Base-by-base conservation (phyloP, 306 rosid genomes). In the Begonia fuchsioides region DNA sequence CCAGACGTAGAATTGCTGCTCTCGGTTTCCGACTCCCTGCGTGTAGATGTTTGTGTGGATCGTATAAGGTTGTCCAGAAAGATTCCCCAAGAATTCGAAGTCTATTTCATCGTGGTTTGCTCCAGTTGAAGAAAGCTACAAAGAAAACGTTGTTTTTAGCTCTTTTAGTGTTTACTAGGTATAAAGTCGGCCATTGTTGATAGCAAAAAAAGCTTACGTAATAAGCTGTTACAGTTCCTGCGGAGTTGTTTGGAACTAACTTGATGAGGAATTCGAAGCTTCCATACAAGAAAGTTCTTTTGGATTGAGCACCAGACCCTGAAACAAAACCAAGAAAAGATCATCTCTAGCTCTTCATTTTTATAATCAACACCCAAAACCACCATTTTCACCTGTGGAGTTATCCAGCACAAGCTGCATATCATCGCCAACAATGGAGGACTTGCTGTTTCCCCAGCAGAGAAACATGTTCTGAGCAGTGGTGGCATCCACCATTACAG, bases 1-100 rank as follows among this genome's bases (percentile, higher is more conserved):
- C 97, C 97, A 90, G 58, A 47, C 87, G 54, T 77, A 60, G 66
- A 90, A 81, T 51, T 81, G 93, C 50, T 88, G 86, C 68, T 88
- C 96, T 15, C 53, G 72, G 66, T 70, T 74, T 71, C 97, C 97
- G 48, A 59, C 68, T 65, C 97, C 97, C 43, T 67, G 69, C 35
- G 76, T 62, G 45, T 57, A 79, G 6, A 84, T 38, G 54, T 84
- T 84, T 61, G 95, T 90, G 64, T 84, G 95, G 50, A 81, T 44
- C 52, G 66, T 76, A 65, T 84, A 84, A 19, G 97, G 95, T 43
- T 84, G 82, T 52, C 94, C 95, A 39, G 94, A 64, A 53, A 63
- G 46, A 58, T 90, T 90, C 26, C 97, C 95, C 32, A 81, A 56
- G 74, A 84, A 90, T 75, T 90, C 97, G 41, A 72, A 90, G 55